Percentiles rank a stretch among this genome's conserved stretches.
These are phyloP conservation scores for Podaxis mareebaensis DNA, from an alignment of 768 basidiomycete species.

Conservation along the genomic window DNA sequence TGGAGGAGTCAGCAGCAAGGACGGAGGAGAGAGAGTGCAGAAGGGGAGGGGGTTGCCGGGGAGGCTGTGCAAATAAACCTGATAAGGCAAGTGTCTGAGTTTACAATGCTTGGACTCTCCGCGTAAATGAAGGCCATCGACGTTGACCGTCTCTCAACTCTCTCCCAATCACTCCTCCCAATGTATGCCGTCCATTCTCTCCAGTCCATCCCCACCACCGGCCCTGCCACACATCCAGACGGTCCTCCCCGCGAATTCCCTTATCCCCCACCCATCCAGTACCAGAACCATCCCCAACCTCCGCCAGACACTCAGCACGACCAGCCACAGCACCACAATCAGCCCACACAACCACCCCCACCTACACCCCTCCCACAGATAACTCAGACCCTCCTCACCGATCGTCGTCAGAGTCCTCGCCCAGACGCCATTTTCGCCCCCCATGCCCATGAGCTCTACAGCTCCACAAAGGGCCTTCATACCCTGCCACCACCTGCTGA, in stretches of 20 bases:
- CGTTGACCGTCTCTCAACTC: constrained; percentile 20
- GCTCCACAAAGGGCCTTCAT: constrained; percentile 40
- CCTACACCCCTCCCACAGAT: constrained; percentile 21
- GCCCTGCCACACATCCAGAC: constrained; percentile 43
- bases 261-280: constrained; percentile 41
- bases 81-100: constrained; percentile 17
- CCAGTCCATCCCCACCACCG: constrained; percentile 43
- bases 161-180: neutral
- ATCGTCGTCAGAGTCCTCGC: constrained; percentile 33
- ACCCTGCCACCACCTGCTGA: constrained; percentile 28
- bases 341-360: constrained; percentile 25
- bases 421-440: constrained; percentile 50
- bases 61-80: constrained; percentile 10
- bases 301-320: neutral
- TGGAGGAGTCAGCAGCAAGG: constrained; percentile 1
- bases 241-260: constrained; percentile 42
- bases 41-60: constrained; percentile 8
- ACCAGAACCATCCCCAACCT: constrained; percentile 25
- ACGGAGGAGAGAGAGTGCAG: neutral
- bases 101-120: constrained; percentile 11
- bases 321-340: constrained; percentile 11
- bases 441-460: constrained; percentile 55
- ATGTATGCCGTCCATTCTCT: constrained; percentile 41
- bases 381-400: constrained; percentile 18
- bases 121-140: constrained; percentile 11